These are phyloP conservation scores for Funneliformis geosporum DNA, from an alignment of 192 early-diverging fungal genomes.

Conservation along the genomic window DNA sequence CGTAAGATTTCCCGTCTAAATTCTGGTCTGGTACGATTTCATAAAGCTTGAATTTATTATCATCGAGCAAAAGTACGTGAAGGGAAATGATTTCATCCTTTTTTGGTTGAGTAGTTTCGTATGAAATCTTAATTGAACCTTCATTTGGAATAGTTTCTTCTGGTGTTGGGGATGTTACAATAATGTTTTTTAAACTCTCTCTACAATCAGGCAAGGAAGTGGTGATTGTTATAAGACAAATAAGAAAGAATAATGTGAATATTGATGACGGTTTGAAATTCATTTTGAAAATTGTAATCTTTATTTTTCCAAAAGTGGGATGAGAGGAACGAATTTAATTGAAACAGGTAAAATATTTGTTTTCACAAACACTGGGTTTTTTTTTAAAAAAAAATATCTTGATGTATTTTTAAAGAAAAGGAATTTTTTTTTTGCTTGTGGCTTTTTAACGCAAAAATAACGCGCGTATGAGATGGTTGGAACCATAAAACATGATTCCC, in stretches of 20 bases:
- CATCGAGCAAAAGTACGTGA: not conserved
- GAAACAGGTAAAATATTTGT: too few species aligned
- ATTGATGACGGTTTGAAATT: not conserved
- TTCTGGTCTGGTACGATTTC: too few species aligned
- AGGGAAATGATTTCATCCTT: not conserved
- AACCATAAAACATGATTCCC: not conserved
- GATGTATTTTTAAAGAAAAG: not conserved
- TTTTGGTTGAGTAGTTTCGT: not conserved
- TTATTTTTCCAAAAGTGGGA: not conserved
- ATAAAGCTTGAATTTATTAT: not conserved
- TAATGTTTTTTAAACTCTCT: not conserved
- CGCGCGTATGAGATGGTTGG: not conserved
- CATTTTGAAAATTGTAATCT: not conserved
- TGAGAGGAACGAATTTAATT: too few species aligned
- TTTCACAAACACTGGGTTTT: too few species aligned
- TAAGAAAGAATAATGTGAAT: not conserved
- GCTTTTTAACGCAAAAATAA: not conserved
- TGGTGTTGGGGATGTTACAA: not conserved
- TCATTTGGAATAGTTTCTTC: not conserved
- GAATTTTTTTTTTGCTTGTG: not conserved
- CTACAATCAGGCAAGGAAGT: not conserved
- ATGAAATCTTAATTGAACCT: not conserved
- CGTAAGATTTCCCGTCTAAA: too few species aligned
- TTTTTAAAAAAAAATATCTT: not conserved
- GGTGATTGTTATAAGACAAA: not conserved